phyloP scores from a whole-genome alignment of 208 protist genomes.

The Acanthamoeba sp. region DNA sequence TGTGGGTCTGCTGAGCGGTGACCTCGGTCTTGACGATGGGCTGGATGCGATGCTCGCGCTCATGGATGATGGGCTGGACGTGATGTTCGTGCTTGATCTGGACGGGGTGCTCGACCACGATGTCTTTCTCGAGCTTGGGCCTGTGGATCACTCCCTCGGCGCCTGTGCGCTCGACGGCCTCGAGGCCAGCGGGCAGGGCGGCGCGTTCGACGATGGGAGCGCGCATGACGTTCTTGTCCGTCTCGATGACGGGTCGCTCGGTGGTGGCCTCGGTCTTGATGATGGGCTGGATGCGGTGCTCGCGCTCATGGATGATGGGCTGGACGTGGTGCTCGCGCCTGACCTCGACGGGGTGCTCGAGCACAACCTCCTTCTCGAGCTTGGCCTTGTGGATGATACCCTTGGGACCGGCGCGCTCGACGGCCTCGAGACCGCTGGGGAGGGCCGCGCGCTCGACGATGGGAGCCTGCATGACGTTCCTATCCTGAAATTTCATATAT shows the following conservation, averaged over 20 bases:
- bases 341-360: slow-evolving; percentile 20
- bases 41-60: slow-evolving; percentile 51
- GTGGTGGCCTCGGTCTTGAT: slow-evolving; percentile 47
- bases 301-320: slow-evolving; percentile 37
- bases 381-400: slow-evolving; percentile 3
- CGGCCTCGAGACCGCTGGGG: slow-evolving; percentile 3
- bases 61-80: slow-evolving; percentile 39
- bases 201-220: slow-evolving; percentile 14
- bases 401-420: not conserved
- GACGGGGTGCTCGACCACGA: slow-evolving; percentile 12
- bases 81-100: slow-evolving; percentile 9
- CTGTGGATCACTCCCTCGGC: not conserved
- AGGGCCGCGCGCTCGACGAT: not conserved
- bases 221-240: not conserved
- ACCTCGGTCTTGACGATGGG: slow-evolving; percentile 30
- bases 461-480: not conserved
- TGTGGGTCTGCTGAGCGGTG: not conserved
- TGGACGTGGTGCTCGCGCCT: not conserved
- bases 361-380: not conserved
- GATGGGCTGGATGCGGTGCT: slow-evolving; percentile 55
- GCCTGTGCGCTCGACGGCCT: not conserved
- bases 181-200: not conserved
- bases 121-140: not conserved
- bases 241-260: not conserved
- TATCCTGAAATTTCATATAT: no score